Percentiles rank a stretch among this genome's conserved stretches.
Evolutionary conservation across 805 yeast genomes (phyloP).

Genomic region (Lachancea meyersii): DNA sequence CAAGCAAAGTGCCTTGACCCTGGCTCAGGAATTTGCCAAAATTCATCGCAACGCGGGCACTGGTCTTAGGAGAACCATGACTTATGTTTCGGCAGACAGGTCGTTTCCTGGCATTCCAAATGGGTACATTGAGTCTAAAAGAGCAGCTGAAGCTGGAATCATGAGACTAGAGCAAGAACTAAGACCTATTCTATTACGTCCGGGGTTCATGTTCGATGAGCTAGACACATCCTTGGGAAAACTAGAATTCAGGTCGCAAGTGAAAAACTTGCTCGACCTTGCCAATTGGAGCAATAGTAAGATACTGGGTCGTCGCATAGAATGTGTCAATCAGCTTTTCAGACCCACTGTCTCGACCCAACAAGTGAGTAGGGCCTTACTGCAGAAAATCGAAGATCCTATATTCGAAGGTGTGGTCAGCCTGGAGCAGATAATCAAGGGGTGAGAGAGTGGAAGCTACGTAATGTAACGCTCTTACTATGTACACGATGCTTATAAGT

Average conservation of each 20-base stretch:
- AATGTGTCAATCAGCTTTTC: slow-evolving; percentile 40
- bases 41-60: slow-evolving; percentile 10
- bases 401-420: slow-evolving; percentile 51
- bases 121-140: slow-evolving; percentile 68
- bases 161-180: slow-evolving; percentile 33
- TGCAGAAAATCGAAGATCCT: slow-evolving; percentile 48
- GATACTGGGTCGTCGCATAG: slow-evolving; percentile 36
- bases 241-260: slow-evolving; percentile 15
- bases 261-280: slow-evolving; percentile 40
- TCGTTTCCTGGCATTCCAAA: slow-evolving; percentile 62
- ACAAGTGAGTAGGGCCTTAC: slow-evolving; percentile 53
- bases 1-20: slow-evolving; percentile 56
- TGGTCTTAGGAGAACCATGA: slow-evolving; percentile 37
- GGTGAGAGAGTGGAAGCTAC: background rate
- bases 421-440: slow-evolving; percentile 42
- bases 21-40: slow-evolving; percentile 50
- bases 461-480: background rate
- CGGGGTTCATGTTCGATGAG: slow-evolving; percentile 77
- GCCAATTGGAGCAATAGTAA: slow-evolving; percentile 40
- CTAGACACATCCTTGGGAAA: slow-evolving; percentile 34
- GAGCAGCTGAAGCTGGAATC: slow-evolving; percentile 66
- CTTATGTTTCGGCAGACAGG: slow-evolving; percentile 75
- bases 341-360: slow-evolving; percentile 65
- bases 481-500: slow-evolving; percentile 4
- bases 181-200: slow-evolving; percentile 63